Conservation (phyloP, 208 protist species). For the Wallacemonas sp. region DNA sequence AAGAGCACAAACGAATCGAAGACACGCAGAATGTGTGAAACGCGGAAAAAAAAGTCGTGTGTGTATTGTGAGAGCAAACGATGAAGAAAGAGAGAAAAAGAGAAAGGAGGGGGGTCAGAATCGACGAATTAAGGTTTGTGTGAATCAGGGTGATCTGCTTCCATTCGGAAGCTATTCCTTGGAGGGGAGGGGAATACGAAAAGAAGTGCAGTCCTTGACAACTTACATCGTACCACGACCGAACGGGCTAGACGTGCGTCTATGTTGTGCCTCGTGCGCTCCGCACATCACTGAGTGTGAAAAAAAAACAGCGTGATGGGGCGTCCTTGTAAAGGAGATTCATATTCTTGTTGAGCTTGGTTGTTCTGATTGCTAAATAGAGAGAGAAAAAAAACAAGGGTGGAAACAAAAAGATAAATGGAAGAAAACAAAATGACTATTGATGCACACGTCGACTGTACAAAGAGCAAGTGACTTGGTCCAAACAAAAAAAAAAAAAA, state of each 20-base stretch:
- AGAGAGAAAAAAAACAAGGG: not conserved
- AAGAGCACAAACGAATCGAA: conserved; percentile 13
- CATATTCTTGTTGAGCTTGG: not conserved
- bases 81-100: conserved; percentile 14
- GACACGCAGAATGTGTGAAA: not conserved
- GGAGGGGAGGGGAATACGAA: too few species aligned
- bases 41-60: too few species aligned
- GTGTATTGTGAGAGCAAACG: conserved; percentile 1
- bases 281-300: too few species aligned
- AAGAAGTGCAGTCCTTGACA: too few species aligned
- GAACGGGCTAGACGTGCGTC: too few species aligned
- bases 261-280: too few species aligned
- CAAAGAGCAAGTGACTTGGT: too few species aligned
- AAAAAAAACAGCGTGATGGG: not conserved
- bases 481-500: conserved; percentile 13
- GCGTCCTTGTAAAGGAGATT: not conserved
- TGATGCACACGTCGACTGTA: not conserved
- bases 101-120: not conserved
- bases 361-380: conserved; percentile 15
- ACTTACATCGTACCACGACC: too few species aligned
- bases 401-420: not conserved
- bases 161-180: not conserved
- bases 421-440: not conserved
- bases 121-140: not conserved
- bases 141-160: not conserved